Conservation (phyloP, 768 basidiomycete species). For the Paxillus rubicundulus region DNA sequence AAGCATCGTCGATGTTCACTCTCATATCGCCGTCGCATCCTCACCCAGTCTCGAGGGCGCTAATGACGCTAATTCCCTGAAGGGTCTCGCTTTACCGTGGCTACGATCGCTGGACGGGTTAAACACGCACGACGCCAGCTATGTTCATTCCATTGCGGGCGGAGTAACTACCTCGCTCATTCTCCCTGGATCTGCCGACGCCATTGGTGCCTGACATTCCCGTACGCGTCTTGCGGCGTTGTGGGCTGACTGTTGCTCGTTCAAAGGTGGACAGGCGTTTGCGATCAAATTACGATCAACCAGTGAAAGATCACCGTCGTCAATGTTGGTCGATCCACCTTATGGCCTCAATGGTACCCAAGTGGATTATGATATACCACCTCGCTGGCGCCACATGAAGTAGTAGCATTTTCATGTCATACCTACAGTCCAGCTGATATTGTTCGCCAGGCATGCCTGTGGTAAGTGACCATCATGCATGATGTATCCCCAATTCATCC, state of each 20-base stretch:
- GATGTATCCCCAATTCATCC: background rate
- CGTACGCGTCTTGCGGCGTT: background rate
- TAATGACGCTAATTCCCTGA: slow-evolving; percentile 53
- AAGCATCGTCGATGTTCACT: slow-evolving; percentile 55
- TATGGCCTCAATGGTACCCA: slow-evolving; percentile 45
- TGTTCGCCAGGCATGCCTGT: slow-evolving; percentile 55
- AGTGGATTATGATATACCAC: slow-evolving; percentile 30
- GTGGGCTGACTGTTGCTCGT: background rate
- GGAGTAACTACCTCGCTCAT: slow-evolving; percentile 73
- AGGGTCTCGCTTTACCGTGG: slow-evolving; percentile 49
- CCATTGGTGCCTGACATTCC: slow-evolving; percentile 46
- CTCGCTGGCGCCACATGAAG: slow-evolving; percentile 79
- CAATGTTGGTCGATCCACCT: slow-evolving; percentile 74
- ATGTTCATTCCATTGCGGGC: slow-evolving; percentile 57
- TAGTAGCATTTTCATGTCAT: slow-evolving; percentile 21
- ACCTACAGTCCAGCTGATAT: slow-evolving; percentile 2
- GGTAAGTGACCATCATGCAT: slow-evolving; percentile 32
- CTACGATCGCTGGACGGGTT: slow-evolving; percentile 68
- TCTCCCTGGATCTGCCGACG: slow-evolving; percentile 67
- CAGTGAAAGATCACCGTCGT: slow-evolving; percentile 60
- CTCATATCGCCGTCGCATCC: slow-evolving; percentile 48
- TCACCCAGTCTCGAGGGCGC: slow-evolving; percentile 42
- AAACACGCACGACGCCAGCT: slow-evolving; percentile 71
- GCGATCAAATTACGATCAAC: slow-evolving; percentile 75
- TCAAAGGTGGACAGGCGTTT: slow-evolving; percentile 71